A percentile compares a stretch with the other conserved stretches of the same genome.
These are phyloP conservation scores for Pholiota molesta DNA, from an alignment of 768 basidiomycete genomes.

Conservation along the genomic window DNA sequence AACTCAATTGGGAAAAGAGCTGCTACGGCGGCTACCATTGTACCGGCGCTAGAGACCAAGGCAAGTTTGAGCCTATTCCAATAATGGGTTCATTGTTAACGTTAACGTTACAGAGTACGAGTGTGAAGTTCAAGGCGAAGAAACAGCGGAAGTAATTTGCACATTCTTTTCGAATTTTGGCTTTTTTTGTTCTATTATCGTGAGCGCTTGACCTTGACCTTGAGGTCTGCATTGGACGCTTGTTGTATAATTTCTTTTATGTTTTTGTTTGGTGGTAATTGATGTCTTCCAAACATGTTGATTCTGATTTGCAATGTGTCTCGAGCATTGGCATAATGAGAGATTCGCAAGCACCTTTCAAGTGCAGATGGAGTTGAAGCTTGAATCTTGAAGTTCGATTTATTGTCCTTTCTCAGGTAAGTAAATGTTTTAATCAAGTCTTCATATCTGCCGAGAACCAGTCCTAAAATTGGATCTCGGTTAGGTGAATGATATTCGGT, in stretches of 20 bases:
- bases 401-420: no score
- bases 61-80: background rate
- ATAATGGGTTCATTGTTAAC: background rate
- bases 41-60: slow-evolving; percentile 1
- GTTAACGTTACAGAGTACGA: background rate
- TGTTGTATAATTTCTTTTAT: background rate
- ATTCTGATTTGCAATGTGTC: background rate
- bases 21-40: background rate
- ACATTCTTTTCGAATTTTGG: background rate
- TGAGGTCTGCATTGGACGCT: background rate
- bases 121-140: slow-evolving; percentile 15
- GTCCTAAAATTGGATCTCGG: slow-evolving; percentile 4
- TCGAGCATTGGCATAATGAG: no score
- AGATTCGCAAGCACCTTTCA: no score
- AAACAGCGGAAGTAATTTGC: slow-evolving; percentile 15
- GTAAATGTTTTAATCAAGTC: no score
- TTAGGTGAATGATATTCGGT: background rate
- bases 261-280: background rate
- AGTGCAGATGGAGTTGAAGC: no score
- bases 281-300: background rate
- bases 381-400: no score
- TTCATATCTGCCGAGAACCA: no score
- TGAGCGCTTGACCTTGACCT: background rate
- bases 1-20: background rate
- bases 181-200: background rate